Percentiles rank a stretch among this genome's conserved stretches.
These are phyloP conservation scores for Colletotrichum horii DNA, from an alignment of 2,329 filamentous ascomycete species.

Conservation along the genomic window DNA sequence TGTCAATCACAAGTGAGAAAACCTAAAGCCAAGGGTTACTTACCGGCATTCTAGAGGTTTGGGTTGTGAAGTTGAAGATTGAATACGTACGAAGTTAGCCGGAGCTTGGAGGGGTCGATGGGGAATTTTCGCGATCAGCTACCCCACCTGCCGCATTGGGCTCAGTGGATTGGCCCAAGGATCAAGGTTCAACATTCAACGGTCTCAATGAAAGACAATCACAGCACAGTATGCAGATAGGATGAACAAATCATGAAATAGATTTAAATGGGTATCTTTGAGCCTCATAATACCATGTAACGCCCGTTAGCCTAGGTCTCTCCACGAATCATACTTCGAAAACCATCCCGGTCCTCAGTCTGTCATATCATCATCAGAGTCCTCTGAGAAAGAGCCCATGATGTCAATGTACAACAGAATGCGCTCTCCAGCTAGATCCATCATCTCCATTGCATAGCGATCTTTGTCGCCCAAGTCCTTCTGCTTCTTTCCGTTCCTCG, in stretches of 20 bases:
- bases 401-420: constrained; percentile 32
- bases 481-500: background rate
- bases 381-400: background rate
- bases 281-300: background rate
- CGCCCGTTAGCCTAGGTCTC: background rate
- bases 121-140: constrained; percentile 11
- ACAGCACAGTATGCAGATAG: background rate
- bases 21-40: too few species aligned
- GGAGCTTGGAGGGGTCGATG: background rate
- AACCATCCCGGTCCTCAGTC: background rate
- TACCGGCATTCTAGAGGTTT: background rate
- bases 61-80: background rate
- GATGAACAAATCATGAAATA: background rate
- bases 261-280: constrained; percentile 2
- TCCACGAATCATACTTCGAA: background rate
- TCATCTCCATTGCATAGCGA: constrained; percentile 43
- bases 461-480: constrained; percentile 40
- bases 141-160: constrained; percentile 17
- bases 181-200: background rate
- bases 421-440: constrained; percentile 50
- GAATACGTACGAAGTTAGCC: background rate
- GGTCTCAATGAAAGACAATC: background rate
- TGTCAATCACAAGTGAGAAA: background rate
- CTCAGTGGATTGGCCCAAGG: background rate
- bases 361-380: constrained; percentile 1